Evolutionary conservation across 1,139 yeast species (phyloP), one percentile per base, ranked within the genome.

Genomic region (Saccharomyces pastorianus): DNA sequence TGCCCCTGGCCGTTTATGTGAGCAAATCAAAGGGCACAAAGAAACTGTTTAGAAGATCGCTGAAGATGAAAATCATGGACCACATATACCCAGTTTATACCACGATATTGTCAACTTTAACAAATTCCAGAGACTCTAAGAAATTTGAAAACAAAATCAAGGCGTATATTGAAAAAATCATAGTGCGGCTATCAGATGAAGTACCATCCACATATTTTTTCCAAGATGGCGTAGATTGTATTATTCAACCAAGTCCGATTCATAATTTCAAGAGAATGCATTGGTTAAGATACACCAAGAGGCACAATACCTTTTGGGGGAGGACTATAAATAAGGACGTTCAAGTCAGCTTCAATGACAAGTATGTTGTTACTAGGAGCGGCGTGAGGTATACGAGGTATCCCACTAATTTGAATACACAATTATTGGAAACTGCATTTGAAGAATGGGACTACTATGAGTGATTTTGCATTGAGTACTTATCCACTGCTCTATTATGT

Each of bases 231-330:
- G 58, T 60, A 3, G 70, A 65, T 48, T 66, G 70, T 50, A 46
- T 67, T 11, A 42, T 60, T 8, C 55, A 56, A 9, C 49, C 52
- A 7, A 64, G 71, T 49, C 69, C 71, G 8, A 62, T 67, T 2
- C 59, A 62, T 13, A 64, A 65, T 3, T 68, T 67, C 51, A 62
- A 60, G 31, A 64, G 70, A 52, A 55, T 68, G 41, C 58, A 62
- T 51, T 67, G 71, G 71, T 52, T 67, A 31, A 64, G 63, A 46
- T 59, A 58, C 5, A 56, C 58, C 4, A 64, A 60, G 48, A 61
- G 70, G 51, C 53, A 49, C 11, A 55, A 53, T 32, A 53, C 57
- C 1, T 58, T 67, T 48, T 56, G 62, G 58, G 66, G 65, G 20
- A 64, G 57, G 50, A 64, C 61, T 41, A 52, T 56, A 4, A 56